phyloP scores from a whole-genome alignment of 108 stramenopile species.

The Discostella pseudostelligera region DNA sequence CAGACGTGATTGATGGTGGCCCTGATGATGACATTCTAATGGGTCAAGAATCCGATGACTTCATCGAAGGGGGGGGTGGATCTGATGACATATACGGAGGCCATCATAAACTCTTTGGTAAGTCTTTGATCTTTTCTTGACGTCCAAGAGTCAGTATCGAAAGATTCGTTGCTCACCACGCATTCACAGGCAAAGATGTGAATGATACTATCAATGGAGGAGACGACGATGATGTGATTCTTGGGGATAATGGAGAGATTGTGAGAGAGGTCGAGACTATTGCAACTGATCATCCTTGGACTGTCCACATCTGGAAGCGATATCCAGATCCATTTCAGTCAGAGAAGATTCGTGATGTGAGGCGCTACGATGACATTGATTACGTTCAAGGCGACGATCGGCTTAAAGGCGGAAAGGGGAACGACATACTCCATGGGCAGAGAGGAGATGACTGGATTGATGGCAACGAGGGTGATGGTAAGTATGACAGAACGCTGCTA shows the following conservation, averaged over 20 bases:
- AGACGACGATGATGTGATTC: slow-evolving; percentile 20
- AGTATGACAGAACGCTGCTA: not conserved
- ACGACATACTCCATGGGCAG: slow-evolving; percentile 36
- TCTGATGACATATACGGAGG: slow-evolving; percentile 36
- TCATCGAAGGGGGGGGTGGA: slow-evolving; percentile 20
- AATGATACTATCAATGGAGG: slow-evolving; percentile 25
- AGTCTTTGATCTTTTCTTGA: not conserved
- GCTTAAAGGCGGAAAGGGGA: slow-evolving; percentile 19
- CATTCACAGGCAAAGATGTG: slow-evolving; percentile 13
- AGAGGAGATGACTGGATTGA: slow-evolving; percentile 26
- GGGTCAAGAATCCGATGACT: slow-evolving; percentile 31
- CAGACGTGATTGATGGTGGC: slow-evolving; percentile 24
- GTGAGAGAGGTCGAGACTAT: slow-evolving; percentile 12
- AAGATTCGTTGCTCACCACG: not conserved
- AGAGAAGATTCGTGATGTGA: slow-evolving; percentile 27
- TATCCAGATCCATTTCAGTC: slow-evolving; percentile 25
- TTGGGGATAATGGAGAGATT: slow-evolving; percentile 44
- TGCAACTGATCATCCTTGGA: slow-evolving; percentile 21
- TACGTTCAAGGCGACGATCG: slow-evolving; percentile 17
- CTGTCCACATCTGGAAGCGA: slow-evolving; percentile 17
- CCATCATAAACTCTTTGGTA: slow-evolving; percentile 19
- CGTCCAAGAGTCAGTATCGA: not conserved
- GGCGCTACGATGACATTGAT: slow-evolving; percentile 38
- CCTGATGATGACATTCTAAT: slow-evolving; percentile 26
- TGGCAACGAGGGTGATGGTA: slow-evolving; percentile 1